These are phyloP conservation scores for Claviceps digitariae DNA, from an alignment of 2,329 filamentous ascomycete genomes.

Conservation along the genomic window DNA sequence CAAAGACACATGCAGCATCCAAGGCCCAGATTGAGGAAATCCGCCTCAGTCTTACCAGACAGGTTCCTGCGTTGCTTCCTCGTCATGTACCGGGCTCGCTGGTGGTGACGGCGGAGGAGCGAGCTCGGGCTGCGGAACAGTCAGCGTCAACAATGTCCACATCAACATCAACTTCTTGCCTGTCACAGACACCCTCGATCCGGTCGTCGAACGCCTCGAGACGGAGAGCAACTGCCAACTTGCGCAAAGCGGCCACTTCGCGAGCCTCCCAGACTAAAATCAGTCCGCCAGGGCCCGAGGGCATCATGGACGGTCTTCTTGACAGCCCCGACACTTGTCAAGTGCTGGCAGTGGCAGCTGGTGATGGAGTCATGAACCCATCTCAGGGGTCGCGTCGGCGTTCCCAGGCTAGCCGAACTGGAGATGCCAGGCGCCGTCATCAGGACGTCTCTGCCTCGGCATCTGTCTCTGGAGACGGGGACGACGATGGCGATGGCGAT, in stretches of 20 bases:
- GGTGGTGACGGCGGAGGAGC: conserved; percentile 2
- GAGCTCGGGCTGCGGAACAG: neutral
- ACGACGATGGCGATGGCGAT: neutral
- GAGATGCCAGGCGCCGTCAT: too few species aligned
- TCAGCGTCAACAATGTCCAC: neutral
- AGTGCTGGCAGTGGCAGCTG: neutral
- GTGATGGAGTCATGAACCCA: neutral
- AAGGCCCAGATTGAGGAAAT: conserved; percentile 1
- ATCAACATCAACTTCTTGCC: neutral
- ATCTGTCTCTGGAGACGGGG: neutral
- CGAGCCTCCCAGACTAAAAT: neutral
- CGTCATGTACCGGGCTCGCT: neutral
- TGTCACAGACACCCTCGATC: neutral
- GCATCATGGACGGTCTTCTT: neutral
- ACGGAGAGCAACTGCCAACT: neutral
- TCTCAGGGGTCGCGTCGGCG: neutral
- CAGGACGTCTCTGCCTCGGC: neutral
- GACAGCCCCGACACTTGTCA: neutral
- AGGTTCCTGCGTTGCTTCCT: conserved; percentile 3
- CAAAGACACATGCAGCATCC: neutral
- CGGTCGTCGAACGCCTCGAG: neutral
- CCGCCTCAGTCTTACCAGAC: neutral
- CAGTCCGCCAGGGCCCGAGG: neutral
- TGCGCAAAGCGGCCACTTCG: neutral
- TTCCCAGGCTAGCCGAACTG: neutral